These are phyloP conservation scores for Micractinium conductrix DNA, from an alignment of 139 green algal genomes.

Conservation along the genomic window DNA sequence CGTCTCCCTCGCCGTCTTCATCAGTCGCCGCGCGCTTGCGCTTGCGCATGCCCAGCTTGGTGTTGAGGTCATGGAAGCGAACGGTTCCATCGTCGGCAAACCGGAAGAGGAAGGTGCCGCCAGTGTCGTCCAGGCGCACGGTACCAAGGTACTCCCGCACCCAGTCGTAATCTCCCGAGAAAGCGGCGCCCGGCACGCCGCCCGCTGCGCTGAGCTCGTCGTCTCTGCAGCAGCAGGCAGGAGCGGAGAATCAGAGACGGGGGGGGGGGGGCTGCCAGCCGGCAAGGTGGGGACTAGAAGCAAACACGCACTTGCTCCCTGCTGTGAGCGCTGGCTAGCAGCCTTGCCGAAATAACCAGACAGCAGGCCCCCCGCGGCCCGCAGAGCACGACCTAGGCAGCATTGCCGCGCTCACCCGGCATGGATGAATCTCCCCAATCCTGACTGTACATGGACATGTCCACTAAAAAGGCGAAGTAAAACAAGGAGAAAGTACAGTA, in stretches of 20 bases:
- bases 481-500: neutral
- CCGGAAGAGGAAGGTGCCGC: slow-evolving; percentile 53
- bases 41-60: slow-evolving; percentile 38
- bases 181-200: slow-evolving; percentile 2
- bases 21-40: slow-evolving; percentile 24
- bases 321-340: too few relatives aligned
- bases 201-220: neutral
- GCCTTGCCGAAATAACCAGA: too few relatives aligned
- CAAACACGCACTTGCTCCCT: too few relatives aligned
- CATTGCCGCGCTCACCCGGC: too few relatives aligned
- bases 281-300: neutral
- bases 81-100: slow-evolving; percentile 36
- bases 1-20: neutral
- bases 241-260: neutral
- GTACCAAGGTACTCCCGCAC: slow-evolving; percentile 58
- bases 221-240: neutral
- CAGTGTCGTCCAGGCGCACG: slow-evolving; percentile 36
- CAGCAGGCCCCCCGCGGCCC: too few relatives aligned
- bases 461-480: neutral
- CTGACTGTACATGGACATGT: too few relatives aligned
- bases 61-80: slow-evolving; percentile 47
- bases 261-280: neutral
- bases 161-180: slow-evolving; percentile 59
- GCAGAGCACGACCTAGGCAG: too few relatives aligned
- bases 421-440: too few relatives aligned